Evolutionary conservation across 306 rosid genomes (phyloP).

Genomic region (Corylus americana): DNA sequence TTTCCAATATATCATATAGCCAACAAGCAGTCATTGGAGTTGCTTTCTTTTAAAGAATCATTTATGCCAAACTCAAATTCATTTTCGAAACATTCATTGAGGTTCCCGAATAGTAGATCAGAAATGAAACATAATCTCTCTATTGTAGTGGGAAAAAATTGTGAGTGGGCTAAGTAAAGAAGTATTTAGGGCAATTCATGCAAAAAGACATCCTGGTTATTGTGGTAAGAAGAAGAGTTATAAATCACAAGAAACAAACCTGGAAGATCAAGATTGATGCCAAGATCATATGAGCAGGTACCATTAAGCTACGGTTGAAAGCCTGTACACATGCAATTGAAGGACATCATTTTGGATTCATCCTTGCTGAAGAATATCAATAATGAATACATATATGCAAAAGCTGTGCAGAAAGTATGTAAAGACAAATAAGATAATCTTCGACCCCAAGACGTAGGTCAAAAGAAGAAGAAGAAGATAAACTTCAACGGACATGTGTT

Average conservation of each 20-base stretch:
- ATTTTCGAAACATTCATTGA: neutral
- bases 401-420: neutral
- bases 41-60: neutral
- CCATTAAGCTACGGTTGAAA: constrained; percentile 73
- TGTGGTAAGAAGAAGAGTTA: neutral
- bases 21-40: neutral
- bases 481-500: constrained; percentile 12
- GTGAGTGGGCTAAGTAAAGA: neutral
- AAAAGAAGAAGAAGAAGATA: neutral
- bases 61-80: neutral
- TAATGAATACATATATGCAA: neutral
- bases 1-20: neutral
- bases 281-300: constrained; percentile 71
- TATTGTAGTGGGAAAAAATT: neutral
- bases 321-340: constrained; percentile 56
- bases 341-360: constrained; percentile 11
- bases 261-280: constrained; percentile 71
- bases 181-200: neutral
- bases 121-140: neutral
- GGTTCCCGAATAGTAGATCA: neutral
- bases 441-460: no score
- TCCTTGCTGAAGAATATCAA: constrained; percentile 7
- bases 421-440: neutral
- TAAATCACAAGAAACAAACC: constrained; percentile 45
- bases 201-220: neutral